Percentiles rank a stretch among this genome's conserved stretches.
phyloP scores from a whole-genome alignment of 495 filamentous ascomycete genomes.

The Penicillium antarcticum region DNA sequence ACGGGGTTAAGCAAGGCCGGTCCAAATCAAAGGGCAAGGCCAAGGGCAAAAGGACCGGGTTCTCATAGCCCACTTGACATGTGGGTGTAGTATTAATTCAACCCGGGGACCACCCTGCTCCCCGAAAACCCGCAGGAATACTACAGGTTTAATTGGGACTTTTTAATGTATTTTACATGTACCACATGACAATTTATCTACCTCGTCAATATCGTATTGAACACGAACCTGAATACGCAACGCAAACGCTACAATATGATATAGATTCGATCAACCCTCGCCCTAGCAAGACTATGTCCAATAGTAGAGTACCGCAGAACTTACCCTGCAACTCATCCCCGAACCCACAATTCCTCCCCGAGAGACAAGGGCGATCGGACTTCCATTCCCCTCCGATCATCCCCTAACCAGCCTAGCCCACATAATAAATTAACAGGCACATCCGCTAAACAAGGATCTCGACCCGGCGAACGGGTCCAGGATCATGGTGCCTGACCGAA shows the following conservation, averaged over 20 bases:
- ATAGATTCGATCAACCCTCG: too few species aligned
- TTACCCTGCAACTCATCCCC: not conserved
- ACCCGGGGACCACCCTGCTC: too few species aligned
- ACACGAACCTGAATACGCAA: too few species aligned
- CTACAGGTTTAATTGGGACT: not conserved
- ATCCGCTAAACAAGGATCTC: not conserved
- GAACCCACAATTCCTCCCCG: too few species aligned
- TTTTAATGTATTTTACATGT: not conserved
- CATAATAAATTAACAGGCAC: not conserved
- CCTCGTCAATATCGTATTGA: too few species aligned
- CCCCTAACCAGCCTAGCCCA: not conserved
- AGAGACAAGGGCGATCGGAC: too few species aligned
- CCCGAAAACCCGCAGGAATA: too few species aligned
- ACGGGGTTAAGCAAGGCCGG: not conserved
- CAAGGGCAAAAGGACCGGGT: slow-evolving; percentile 11
- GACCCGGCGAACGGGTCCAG: slow-evolving; percentile 1
- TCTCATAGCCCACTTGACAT: slow-evolving; percentile 1
- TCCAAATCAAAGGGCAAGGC: slow-evolving; percentile 7
- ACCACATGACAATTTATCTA: too few species aligned
- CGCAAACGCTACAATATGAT: too few species aligned
- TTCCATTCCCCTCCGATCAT: too few species aligned
- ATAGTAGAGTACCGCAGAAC: not conserved
- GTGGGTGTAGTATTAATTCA: not conserved
- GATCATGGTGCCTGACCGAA: slow-evolving; percentile 5
- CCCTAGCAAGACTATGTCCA: too few species aligned